phyloP scores from a whole-genome alignment of 169 alveolate genomes.

The Hepatocystis sp. region DNA sequence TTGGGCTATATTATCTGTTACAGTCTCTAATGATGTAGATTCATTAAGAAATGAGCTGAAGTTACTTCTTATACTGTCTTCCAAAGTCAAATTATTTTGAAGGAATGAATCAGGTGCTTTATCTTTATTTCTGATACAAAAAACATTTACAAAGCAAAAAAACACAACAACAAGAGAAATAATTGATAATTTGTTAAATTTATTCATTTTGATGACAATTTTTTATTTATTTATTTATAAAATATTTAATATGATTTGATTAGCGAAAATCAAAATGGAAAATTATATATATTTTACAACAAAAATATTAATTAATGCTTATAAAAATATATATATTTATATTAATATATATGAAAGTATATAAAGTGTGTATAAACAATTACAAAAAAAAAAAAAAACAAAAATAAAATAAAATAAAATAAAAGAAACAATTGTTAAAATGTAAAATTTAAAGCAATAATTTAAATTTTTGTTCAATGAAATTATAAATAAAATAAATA shows the following conservation, averaged over 20 bases:
- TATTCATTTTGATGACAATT: constrained; percentile 33
- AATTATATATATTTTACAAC: no score
- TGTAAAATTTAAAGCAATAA: no score
- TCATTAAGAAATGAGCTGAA: constrained; percentile 42
- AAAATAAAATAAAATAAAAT: no score
- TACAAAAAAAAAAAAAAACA: neutral
- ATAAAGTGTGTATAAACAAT: neutral
- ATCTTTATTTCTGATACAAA: constrained; percentile 39
- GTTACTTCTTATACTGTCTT: constrained; percentile 28
- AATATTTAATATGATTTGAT: neutral
- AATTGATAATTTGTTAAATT: constrained; percentile 41
- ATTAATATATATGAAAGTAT: no score
- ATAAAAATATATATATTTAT: no score
- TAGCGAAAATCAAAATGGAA: neutral
- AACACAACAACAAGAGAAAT: constrained; percentile 24
- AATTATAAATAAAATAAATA: no score
- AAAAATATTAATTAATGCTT: no score
- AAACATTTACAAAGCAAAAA: constrained; percentile 46
- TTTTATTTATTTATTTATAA: no score
- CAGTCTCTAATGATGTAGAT: constrained; percentile 16
- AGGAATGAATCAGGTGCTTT: constrained; percentile 9
- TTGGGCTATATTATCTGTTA: constrained; percentile 55
- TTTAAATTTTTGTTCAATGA: no score
- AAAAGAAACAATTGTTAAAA: no score
- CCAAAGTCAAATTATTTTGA: neutral